Evolutionary conservation across 768 basidiomycete genomes (phyloP).

Genomic region (Xerocomus spinulosus): DNA sequence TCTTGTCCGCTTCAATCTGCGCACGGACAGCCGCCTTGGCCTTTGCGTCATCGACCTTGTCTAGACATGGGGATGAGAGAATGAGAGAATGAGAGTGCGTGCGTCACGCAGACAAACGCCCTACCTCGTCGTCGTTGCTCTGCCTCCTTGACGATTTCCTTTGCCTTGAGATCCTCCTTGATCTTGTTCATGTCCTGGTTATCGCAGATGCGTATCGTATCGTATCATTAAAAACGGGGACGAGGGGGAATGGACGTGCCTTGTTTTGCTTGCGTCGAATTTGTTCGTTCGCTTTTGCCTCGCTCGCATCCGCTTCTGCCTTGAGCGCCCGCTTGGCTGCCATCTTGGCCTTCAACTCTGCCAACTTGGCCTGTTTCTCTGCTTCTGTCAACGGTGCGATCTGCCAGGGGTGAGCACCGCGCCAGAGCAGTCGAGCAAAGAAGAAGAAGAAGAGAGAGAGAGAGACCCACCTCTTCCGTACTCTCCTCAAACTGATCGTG

Average conservation of each 20-base stretch:
- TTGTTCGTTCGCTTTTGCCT: conserved; percentile 67
- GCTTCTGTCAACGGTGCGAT: conserved; percentile 94
- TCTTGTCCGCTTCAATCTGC: conserved; percentile 94
- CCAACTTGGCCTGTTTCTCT: conserved; percentile 79
- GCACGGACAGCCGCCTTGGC: conserved; percentile 85
- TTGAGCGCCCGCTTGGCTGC: conserved; percentile 72
- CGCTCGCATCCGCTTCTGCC: conserved; percentile 67
- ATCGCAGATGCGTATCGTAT: too few species aligned
- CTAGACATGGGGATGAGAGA: conserved; percentile 35
- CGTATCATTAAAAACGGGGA: too few species aligned
- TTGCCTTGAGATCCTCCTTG: conserved; percentile 71
- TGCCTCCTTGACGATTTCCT: conserved; percentile 80
- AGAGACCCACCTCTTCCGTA: conserved; percentile 69
- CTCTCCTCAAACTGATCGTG: conserved; percentile 97
- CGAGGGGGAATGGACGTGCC: conserved; percentile 27
- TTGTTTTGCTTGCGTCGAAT: conserved; percentile 84
- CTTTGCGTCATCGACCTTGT: conserved; percentile 85
- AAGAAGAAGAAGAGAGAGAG: too few species aligned
- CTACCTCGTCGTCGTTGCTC: conserved; percentile 75
- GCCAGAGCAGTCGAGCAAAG: too few species aligned
- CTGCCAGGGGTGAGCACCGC: too few species aligned
- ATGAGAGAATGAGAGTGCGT: background rate
- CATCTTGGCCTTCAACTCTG: conserved; percentile 76
- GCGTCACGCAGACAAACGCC: background rate
- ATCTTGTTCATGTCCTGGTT: conserved; percentile 68